phyloP scores from a whole-genome alignment of 352 stramenopile species.

The Phytophthora kernoviae region DNA sequence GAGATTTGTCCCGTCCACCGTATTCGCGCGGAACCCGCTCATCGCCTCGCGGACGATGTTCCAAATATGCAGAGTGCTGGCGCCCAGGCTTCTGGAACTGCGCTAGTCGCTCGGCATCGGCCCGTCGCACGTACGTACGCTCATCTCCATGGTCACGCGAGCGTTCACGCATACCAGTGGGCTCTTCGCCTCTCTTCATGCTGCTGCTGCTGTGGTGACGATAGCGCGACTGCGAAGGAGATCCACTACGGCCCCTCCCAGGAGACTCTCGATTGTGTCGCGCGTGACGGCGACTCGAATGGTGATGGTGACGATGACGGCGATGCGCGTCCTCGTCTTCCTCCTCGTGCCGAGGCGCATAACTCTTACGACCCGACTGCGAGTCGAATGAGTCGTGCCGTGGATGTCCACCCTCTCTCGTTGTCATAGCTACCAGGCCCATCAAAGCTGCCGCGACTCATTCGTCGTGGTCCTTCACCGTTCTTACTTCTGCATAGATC shows the following conservation, averaged over 20 bases:
- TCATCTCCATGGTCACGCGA: slow-evolving; percentile 23
- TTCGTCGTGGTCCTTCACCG: slow-evolving; percentile 24
- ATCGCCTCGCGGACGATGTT: slow-evolving; percentile 23
- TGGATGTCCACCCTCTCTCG: slow-evolving; percentile 13
- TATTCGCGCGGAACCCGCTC: slow-evolving; percentile 31
- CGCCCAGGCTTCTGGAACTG: slow-evolving; percentile 24
- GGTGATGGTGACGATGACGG: slow-evolving; percentile 25
- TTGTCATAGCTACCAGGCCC: slow-evolving; percentile 16
- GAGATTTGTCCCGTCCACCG: slow-evolving; percentile 18
- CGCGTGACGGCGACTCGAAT: slow-evolving; percentile 36
- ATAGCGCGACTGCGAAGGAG: slow-evolving; percentile 20
- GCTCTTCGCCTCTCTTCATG: slow-evolving; percentile 30
- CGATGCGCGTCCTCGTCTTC: slow-evolving; percentile 28
- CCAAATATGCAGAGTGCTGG: slow-evolving; percentile 16
- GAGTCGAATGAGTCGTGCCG: slow-evolving; percentile 35
- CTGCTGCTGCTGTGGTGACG: slow-evolving; percentile 29
- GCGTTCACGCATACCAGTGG: slow-evolving; percentile 16
- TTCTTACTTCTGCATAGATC: slow-evolving; percentile 20
- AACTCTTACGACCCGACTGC: slow-evolving; percentile 11
- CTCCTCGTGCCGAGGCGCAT: slow-evolving; percentile 22
- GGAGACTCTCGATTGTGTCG: slow-evolving; percentile 31
- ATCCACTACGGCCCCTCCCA: slow-evolving; percentile 28
- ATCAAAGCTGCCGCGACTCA: slow-evolving; percentile 25
- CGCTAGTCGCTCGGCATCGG: slow-evolving; percentile 12
- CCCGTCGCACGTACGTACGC: slow-evolving; percentile 20